Evolutionary conservation across 441 rosid genomes (phyloP).

Genomic region (Hura crepitans): DNA sequence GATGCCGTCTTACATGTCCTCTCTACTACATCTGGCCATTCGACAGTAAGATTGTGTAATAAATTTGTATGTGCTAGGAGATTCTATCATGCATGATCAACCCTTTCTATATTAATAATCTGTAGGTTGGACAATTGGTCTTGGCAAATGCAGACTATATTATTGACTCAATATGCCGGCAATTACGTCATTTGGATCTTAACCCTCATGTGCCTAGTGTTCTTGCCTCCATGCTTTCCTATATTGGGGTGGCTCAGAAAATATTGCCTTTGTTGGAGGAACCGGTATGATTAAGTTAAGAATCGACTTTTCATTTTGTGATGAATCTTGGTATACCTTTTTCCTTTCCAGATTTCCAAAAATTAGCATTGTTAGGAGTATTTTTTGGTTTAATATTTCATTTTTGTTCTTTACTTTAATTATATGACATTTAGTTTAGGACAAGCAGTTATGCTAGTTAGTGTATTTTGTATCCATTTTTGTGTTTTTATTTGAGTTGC

Average conservation of each 20-base stretch:
- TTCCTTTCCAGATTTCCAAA: background rate
- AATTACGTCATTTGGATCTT: constrained; percentile 84
- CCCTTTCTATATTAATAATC: constrained; percentile 17
- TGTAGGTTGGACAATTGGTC: constrained; percentile 87
- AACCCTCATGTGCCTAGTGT: constrained; percentile 88
- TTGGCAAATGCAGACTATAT: constrained; percentile 90
- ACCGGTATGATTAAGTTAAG: constrained; percentile 51
- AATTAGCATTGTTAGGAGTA: background rate
- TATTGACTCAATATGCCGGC: constrained; percentile 83
- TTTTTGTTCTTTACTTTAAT: background rate
- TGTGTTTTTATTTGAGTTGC: background rate
- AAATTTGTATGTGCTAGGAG: constrained; percentile 12
- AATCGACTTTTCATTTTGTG: background rate
- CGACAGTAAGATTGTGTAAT: constrained; percentile 47
- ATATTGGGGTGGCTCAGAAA: constrained; percentile 76
- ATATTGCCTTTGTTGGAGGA: constrained; percentile 84
- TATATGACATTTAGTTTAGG: too few relatives aligned
- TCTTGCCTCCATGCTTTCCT: constrained; percentile 95
- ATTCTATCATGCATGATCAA: constrained; percentile 12
- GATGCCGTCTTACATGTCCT: constrained; percentile 75
- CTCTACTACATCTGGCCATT: constrained; percentile 53
- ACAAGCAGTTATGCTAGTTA: background rate
- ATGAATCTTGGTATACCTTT: background rate
- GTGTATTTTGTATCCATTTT: constrained; percentile 1
- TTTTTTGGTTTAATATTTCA: constrained; percentile 5